These are phyloP conservation scores for Paragyromitra xinjiangensis DNA, from an alignment of 495 filamentous ascomycete genomes.

Conservation along the genomic window DNA sequence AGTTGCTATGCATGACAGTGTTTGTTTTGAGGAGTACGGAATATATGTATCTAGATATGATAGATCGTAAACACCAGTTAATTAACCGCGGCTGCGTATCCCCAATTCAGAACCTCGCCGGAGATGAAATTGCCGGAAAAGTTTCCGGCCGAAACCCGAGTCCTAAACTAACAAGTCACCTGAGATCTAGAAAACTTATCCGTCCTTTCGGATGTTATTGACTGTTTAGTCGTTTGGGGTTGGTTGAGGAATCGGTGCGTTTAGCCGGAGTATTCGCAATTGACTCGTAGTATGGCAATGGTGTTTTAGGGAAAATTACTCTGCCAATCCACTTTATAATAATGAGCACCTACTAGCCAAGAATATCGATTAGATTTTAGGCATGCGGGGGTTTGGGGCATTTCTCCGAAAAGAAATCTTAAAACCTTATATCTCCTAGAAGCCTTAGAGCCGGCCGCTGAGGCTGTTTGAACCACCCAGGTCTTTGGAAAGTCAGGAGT, in stretches of 20 bases:
- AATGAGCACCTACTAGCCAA: too few species aligned
- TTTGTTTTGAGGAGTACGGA: too few species aligned
- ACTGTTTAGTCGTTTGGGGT: too few species aligned
- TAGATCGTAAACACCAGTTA: not conserved
- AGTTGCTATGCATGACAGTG: too few species aligned
- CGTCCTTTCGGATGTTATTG: not conserved
- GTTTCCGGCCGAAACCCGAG: not conserved
- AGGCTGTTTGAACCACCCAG: not conserved
- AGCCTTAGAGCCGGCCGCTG: not conserved
- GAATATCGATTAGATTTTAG: too few species aligned
- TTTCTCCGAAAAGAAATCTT: too few species aligned
- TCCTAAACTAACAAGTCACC: not conserved
- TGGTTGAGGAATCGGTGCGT: not conserved
- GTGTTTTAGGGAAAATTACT: not conserved
- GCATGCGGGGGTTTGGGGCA: too few species aligned
- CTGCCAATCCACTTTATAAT: not conserved
- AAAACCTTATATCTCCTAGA: not conserved
- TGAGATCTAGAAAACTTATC: not conserved
- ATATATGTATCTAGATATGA: not conserved
- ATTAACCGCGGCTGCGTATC: not conserved
- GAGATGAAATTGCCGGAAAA: not conserved
- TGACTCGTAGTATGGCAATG: not conserved
- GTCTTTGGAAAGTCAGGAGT: not conserved
- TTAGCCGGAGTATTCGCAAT: not conserved
- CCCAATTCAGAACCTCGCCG: not conserved